Base-by-base conservation (phyloP, 75 land plant genomes). In the Larix kaempferi region DNA sequence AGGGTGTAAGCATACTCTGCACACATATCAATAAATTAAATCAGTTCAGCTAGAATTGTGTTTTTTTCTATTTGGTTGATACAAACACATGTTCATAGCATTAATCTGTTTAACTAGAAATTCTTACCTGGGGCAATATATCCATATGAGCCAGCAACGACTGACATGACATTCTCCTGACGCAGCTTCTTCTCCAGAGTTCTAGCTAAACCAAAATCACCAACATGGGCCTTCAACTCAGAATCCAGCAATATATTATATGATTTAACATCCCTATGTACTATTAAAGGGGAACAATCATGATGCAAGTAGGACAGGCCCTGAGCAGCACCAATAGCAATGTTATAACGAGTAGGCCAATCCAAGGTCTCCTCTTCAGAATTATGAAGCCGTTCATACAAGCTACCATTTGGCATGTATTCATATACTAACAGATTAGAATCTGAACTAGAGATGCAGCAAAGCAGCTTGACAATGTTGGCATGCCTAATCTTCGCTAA, bases 261-360 rank as follows among this genome's bases (percentile, higher is more conserved):
- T 21, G 89, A 88, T 75, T 92, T 92, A 8, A 92, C 86, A 67
- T 92, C 94, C 14, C 94, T 74, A 56, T 92, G 94, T 16, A 90
- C 71, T 22, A 93, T 69, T 12, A 80, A 85, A n/a, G 93, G 95
- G 13, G 63, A 67, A 80, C 86, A 86, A 55, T 83, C 84, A 49
- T 93, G 93, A 82, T 93, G 95, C 91, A 93, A 81, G 75, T 90
- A 93, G 80, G 65, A 73, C 17, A 93, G 84, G 44, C 93, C 95
- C 55, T 81, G 83, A n/a, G 90, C 90, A 33, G 82, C 81, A 3
- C 84, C 92, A 41, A 88, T 44, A 26, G 92, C 92, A 26, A 91
- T 84, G 35, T 75, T 35, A 35, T 83, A 52, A 77, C 92, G 80
- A 57, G 74, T 77, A 17, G 85, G 84, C 92, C 94, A 92, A 59